Evolutionary conservation across 345 rosid species (phyloP), one percentile per base, ranked within the genome.

Genomic region (Gossypium mustelinum): DNA sequence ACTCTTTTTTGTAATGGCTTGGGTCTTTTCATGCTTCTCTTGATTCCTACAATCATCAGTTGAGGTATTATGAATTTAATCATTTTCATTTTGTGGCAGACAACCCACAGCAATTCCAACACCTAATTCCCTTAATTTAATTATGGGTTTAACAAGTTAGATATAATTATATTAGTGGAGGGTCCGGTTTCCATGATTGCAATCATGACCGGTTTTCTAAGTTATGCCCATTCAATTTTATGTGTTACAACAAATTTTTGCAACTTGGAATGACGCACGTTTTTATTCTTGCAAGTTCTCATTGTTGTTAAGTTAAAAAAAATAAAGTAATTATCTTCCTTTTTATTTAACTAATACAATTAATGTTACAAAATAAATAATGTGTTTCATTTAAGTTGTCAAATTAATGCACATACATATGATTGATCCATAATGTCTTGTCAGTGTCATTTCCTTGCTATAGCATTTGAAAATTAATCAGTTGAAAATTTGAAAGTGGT

Each of bases 61-160:
- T 71, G 65, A 79, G 39, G 61, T 50, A 4, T 20, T 50, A 4
- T 20, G 27, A 20, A 3, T 7, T 11, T 57, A 57, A 70, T 14
- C 39, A 22, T 63, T 75, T 70, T 27, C 24, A 17, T 27, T 34
- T 79, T 1, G 72, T 88, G 92, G 90, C 92, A 79, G 90, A 85
- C 92, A 86, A 65, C 60, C 60, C 60, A 78, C 74, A 76, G 44
- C 10, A 54, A 74, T 54, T 58, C 68, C 68, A 55, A 24, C 62
- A 72, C 25, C 43, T 70, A 54, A 54, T n/a, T 50, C 9, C 29
- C 73, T 61, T 20, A 68, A 68, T 77, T 84, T 77, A 68, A 75
- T 68, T 72, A 56, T 57, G 25, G 14, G 51, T 66, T 34, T 3
- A 73, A 66, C 71, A 50, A 66, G 72, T 57, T n/a, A n/a, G 52